Conservation (phyloP, 2,329 filamentous ascomycete species). For the Aspergillus persii region DNA sequence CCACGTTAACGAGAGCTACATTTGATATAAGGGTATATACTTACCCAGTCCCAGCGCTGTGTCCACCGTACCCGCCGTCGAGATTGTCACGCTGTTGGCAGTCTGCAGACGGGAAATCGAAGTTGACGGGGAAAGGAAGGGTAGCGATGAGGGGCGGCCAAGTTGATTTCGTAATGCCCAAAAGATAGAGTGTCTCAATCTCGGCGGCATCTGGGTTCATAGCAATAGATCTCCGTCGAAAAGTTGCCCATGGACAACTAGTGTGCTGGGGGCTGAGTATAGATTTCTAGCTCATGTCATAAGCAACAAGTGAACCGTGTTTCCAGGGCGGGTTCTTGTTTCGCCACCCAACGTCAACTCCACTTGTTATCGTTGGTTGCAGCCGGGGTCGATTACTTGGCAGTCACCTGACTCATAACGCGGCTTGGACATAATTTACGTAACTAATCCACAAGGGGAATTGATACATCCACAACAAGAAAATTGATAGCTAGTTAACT, state of each 20-base stretch:
- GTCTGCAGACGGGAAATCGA: background rate
- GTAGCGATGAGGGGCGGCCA: background rate
- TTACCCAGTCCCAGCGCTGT: background rate
- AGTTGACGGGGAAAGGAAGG: background rate
- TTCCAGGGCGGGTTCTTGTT: too few species aligned
- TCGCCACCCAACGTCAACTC: too few species aligned
- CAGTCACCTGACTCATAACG: too few species aligned
- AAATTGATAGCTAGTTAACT: too few species aligned
- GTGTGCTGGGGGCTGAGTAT: too few species aligned
- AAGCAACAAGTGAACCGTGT: too few species aligned
- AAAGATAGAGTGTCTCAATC: constrained; percentile 1
- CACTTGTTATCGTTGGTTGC: too few species aligned
- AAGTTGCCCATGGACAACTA: background rate
- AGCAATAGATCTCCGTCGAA: background rate
- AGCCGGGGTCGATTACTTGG: too few species aligned
- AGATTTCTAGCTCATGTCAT: too few species aligned
- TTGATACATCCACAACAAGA: too few species aligned
- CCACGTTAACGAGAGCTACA: background rate
- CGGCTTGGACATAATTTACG: too few species aligned
- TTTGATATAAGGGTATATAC: background rate
- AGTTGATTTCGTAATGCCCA: constrained; percentile 1
- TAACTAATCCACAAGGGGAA: too few species aligned
- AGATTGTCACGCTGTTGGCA: background rate
- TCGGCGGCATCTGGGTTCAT: background rate
- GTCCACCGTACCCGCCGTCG: background rate